Conservation (phyloP, 257 asterid genomes). For the Solanum microdontum region DNA sequence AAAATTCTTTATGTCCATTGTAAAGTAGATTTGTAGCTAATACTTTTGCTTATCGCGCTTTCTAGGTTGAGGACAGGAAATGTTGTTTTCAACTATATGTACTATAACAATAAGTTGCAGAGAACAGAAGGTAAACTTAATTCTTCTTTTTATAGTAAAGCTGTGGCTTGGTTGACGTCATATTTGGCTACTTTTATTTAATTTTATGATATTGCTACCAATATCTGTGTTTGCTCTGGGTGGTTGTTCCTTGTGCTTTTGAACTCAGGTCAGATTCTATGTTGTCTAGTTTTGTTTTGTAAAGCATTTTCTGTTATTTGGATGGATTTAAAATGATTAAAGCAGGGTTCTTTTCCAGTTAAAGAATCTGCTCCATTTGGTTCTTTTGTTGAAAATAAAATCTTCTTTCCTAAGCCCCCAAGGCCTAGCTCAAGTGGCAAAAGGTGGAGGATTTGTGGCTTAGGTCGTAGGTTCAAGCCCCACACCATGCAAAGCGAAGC, state of each 20-base stretch:
- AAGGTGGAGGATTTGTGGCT: too few relatives aligned
- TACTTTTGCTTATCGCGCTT: constrained; percentile 1
- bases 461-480: too few relatives aligned
- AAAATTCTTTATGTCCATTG: background rate
- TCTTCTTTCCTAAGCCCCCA: background rate
- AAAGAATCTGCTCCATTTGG: background rate
- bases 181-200: background rate
- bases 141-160: background rate
- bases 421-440: too few relatives aligned
- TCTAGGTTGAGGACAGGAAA: constrained; percentile 95
- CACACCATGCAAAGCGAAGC: too few relatives aligned
- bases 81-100: constrained; percentile 88
- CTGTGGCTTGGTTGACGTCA: background rate
- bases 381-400: background rate
- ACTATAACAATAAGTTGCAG: constrained; percentile 78
- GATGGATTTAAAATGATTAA: background rate
- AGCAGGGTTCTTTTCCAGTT: background rate
- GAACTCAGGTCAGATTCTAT: background rate
- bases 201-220: background rate
- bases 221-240: background rate
- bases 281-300: background rate
- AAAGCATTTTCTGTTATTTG: background rate
- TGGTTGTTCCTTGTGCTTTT: background rate
- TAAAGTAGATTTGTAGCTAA: background rate
- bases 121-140: constrained; percentile 81